Percentiles rank a stretch among this genome's conserved stretches.
Evolutionary conservation across 768 basidiomycete genomes (phyloP).

Genomic region (Mycena belliarum): DNA sequence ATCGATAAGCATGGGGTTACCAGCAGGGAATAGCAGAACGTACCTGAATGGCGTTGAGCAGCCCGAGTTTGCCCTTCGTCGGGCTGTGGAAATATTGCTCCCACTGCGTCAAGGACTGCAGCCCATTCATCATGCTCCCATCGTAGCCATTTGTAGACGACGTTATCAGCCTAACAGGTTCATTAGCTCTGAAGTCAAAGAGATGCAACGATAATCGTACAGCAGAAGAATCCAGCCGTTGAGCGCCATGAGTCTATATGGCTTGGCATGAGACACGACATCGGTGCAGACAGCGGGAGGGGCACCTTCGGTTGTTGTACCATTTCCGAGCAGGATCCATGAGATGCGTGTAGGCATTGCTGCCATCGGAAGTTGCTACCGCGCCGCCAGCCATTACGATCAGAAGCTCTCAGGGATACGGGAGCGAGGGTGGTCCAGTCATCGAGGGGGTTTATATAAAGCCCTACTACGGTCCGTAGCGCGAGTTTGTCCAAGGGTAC

Average conservation of each 20-base stretch:
- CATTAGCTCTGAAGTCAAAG: neutral
- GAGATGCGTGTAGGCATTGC: slow-evolving; percentile 33
- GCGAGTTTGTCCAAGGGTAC: no score
- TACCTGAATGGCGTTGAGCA: slow-evolving; percentile 76
- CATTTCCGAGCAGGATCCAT: slow-evolving; percentile 43
- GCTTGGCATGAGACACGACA: no score
- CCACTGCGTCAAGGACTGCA: slow-evolving; percentile 71
- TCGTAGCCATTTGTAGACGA: slow-evolving; percentile 78
- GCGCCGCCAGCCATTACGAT: slow-evolving; percentile 26
- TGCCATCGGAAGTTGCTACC: slow-evolving; percentile 12
- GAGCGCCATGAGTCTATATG: slow-evolving; percentile 55
- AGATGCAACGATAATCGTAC: slow-evolving; percentile 37
- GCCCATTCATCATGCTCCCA: slow-evolving; percentile 78
- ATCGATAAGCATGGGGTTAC: no score
- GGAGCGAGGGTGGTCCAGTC: no score
- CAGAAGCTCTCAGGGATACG: no score
- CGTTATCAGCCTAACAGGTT: slow-evolving; percentile 60
- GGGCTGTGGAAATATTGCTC: slow-evolving; percentile 58
- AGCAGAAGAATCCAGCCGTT: slow-evolving; percentile 71
- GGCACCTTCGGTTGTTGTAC: slow-evolving; percentile 49
- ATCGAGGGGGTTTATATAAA: no score
- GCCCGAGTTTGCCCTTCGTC: slow-evolving; percentile 57
- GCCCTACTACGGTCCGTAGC: no score
- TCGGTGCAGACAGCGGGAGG: no score
- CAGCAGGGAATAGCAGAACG: neutral